Evolutionary conservation across 192 early-diverging fungal species (phyloP).

Genomic region (Coemansia sp.): DNA sequence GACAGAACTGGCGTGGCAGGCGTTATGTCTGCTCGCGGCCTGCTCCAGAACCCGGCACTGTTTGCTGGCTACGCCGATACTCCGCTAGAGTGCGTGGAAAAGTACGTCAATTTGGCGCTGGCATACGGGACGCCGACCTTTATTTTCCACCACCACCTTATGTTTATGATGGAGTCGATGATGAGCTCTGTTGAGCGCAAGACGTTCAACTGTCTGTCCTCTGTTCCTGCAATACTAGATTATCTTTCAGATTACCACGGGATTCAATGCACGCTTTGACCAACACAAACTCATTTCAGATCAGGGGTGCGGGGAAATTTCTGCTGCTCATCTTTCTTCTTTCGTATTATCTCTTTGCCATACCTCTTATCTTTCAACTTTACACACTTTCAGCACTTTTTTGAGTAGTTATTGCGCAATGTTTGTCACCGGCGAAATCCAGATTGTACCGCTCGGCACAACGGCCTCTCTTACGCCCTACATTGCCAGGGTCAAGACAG

Average conservation of each 20-base stretch:
- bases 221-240: constrained; percentile 75
- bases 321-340: background rate
- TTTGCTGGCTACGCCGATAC: constrained; percentile 81
- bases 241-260: constrained; percentile 65
- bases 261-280: constrained; percentile 15
- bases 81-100: constrained; percentile 74
- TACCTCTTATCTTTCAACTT: background rate
- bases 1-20: constrained; percentile 75
- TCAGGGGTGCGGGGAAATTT: background rate
- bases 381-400: background rate
- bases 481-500: constrained; percentile 37
- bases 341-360: background rate
- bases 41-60: constrained; percentile 90
- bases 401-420: constrained; percentile 2
- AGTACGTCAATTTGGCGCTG: constrained; percentile 65
- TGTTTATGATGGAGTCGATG: constrained; percentile 87
- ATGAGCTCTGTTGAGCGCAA: constrained; percentile 75
- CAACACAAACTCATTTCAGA: background rate
- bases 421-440: constrained; percentile 49
- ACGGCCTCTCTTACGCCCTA: constrained; percentile 40
- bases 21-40: constrained; percentile 89
- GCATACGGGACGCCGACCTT: constrained; percentile 80
- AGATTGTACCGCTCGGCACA: constrained; percentile 39
- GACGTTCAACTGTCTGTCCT: constrained; percentile 83
- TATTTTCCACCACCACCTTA: constrained; percentile 93